These are phyloP conservation scores for Ophiostoma pallidulum DNA, from an alignment of 2,329 filamentous ascomycete species.

Conservation along the genomic window DNA sequence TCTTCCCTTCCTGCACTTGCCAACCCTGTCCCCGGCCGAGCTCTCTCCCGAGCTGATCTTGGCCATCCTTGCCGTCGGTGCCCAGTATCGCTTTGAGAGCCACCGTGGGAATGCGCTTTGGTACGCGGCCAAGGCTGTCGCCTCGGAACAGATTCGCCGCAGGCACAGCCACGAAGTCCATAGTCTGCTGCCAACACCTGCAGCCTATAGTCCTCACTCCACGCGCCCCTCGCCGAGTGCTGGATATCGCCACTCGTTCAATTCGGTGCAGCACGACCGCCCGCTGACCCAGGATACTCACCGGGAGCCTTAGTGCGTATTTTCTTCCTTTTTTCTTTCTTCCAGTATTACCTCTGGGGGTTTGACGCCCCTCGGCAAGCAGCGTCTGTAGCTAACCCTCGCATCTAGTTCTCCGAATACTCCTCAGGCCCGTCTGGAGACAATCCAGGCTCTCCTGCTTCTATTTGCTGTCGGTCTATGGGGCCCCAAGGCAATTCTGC, in stretches of 20 bases:
- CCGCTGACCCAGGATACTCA: constrained; percentile 49
- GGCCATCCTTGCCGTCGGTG: constrained; percentile 57
- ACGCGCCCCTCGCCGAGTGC: constrained; percentile 49
- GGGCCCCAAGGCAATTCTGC: constrained; percentile 50
- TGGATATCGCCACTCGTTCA: constrained; percentile 49
- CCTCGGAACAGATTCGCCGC: constrained; percentile 48
- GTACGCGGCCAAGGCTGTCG: constrained; percentile 51
- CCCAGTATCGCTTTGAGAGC: constrained; percentile 55
- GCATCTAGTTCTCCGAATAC: constrained; percentile 45
- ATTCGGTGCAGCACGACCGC: constrained; percentile 47
- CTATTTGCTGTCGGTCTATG: constrained; percentile 52
- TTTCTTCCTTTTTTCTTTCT: background rate
- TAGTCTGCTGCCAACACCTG: constrained; percentile 45
- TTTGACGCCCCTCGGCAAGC: too few species aligned
- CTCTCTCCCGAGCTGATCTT: constrained; percentile 59
- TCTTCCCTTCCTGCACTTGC: constrained; percentile 56
- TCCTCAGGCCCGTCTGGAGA: constrained; percentile 51
- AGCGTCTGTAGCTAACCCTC: background rate
- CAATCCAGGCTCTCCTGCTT: constrained; percentile 53
- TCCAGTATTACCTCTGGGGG: too few species aligned
- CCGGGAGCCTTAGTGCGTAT: constrained; percentile 50
- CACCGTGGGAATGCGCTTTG: constrained; percentile 50
- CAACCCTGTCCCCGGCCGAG: constrained; percentile 54
- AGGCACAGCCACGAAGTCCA: constrained; percentile 48
- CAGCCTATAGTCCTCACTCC: constrained; percentile 51